Conservation (phyloP, 371 early-diverging fungal genomes). For the Nosema bombycis region DNA sequence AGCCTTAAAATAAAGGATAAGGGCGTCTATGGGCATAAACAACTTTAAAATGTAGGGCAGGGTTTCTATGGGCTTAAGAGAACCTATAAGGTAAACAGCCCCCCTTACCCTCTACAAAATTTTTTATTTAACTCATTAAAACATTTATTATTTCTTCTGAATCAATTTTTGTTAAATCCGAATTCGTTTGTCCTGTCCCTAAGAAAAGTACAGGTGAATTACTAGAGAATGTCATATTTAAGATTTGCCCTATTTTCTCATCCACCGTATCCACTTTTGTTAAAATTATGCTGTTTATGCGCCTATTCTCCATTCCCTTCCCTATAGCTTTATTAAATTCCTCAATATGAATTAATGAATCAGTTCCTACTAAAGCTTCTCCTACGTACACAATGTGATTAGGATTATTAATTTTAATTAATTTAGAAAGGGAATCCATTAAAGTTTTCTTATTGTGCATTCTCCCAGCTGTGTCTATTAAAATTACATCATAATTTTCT, state of each 20-base stretch:
- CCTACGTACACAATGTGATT: slow-evolving; percentile 97
- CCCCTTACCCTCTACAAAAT: too few species aligned
- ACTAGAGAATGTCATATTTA: slow-evolving; percentile 71
- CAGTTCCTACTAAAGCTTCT: slow-evolving; percentile 95
- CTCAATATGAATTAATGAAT: slow-evolving; percentile 86
- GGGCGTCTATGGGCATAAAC: too few species aligned
- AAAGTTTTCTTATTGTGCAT: slow-evolving; percentile 96
- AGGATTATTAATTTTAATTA: slow-evolving; percentile 82
- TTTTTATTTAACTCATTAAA: slow-evolving; percentile 25
- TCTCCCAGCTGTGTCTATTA: slow-evolving; percentile 96
- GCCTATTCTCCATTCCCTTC: slow-evolving; percentile 72
- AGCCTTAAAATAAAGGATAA: too few species aligned
- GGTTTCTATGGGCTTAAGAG: too few species aligned
- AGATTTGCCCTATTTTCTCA: slow-evolving; percentile 74
- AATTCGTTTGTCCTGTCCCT: slow-evolving; percentile 95
- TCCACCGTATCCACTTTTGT: slow-evolving; percentile 97
- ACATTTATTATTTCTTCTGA: slow-evolving; percentile 48
- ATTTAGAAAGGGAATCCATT: slow-evolving; percentile 85
- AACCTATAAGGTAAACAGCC: too few species aligned
- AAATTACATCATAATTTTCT: slow-evolving; percentile 82
- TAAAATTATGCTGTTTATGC: slow-evolving; percentile 89
- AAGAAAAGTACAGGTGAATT: slow-evolving; percentile 95
- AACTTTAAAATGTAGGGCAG: too few species aligned
- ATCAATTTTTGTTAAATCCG: slow-evolving; percentile 73
- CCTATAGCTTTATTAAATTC: slow-evolving; percentile 87